Evolutionary conservation across 257 asterid species (phyloP).

Genomic region (Solanum lignicaule): DNA sequence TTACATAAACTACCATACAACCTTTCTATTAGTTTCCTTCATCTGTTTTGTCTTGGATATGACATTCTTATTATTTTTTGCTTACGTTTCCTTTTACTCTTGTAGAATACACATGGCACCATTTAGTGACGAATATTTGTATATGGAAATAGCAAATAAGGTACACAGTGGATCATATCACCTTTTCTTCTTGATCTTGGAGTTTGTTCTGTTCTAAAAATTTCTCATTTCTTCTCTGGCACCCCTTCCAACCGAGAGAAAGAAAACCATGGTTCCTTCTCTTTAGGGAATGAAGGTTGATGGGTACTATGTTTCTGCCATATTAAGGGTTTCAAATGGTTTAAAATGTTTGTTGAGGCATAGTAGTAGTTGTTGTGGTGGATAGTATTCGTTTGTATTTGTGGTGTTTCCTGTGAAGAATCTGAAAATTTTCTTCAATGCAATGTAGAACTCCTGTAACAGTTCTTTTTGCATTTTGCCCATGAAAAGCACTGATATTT

Average conservation of each 20-base stretch:
- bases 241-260: not conserved
- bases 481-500: not conserved
- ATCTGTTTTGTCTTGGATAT: not conserved
- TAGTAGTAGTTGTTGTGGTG: not conserved
- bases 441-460: not conserved
- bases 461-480: not conserved
- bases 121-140: constrained; percentile 86
- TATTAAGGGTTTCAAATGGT: not conserved
- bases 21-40: not conserved
- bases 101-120: constrained; percentile 99
- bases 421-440: not conserved
- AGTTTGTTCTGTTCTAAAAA: not conserved
- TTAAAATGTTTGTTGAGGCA: not conserved
- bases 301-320: not conserved
- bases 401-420: not conserved
- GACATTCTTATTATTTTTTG: not conserved
- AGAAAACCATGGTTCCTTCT: not conserved
- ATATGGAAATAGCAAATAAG: constrained; percentile 87
- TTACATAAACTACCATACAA: not conserved
- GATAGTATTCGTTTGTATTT: not conserved
- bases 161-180: constrained; percentile 17
- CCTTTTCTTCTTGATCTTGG: not conserved
- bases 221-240: not conserved
- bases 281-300: not conserved
- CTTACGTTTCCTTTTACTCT: constrained; percentile 12